Percentiles rank a stretch among this genome's conserved stretches.
Evolutionary conservation across 371 early-diverging fungal species (phyloP).

Genomic region (Mucor lusitanicus): DNA sequence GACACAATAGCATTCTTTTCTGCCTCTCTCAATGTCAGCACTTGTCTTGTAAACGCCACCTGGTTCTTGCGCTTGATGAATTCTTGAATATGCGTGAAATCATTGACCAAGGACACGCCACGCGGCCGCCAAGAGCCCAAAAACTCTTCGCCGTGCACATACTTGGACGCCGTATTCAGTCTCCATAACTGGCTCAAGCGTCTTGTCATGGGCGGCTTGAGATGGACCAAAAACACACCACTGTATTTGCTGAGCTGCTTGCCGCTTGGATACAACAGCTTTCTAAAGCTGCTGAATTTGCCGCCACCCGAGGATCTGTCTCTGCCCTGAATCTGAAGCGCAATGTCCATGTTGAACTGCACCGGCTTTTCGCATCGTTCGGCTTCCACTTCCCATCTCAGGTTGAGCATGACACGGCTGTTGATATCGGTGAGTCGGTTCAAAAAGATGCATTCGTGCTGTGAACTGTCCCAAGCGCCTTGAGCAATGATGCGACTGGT

Average conservation of each 20-base stretch:
- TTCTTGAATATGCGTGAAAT: conserved; percentile 52
- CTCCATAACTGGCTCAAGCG: conserved; percentile 71
- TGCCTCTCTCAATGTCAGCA: conserved; percentile 21
- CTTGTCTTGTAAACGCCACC: conserved; percentile 49
- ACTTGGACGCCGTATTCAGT: conserved; percentile 72
- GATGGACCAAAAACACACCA: conserved; percentile 56
- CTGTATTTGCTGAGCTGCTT: conserved; percentile 51
- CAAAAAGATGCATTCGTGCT: conserved; percentile 74
- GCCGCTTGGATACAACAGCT: conserved; percentile 27
- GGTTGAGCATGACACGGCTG: conserved; percentile 59
- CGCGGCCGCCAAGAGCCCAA: conserved; percentile 77
- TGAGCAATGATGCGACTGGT: conserved; percentile 61
- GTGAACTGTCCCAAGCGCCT: conserved; percentile 84
- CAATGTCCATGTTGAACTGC: conserved; percentile 66
- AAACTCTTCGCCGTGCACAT: conserved; percentile 87
- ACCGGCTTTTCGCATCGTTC: conserved; percentile 61
- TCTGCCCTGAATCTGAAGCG: conserved; percentile 64
- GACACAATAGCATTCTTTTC: background rate
- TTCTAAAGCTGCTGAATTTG: conserved; percentile 41
- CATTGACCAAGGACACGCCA: conserved; percentile 71
- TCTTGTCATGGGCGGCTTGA: conserved; percentile 62
- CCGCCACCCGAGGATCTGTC: conserved; percentile 42
- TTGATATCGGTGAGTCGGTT: conserved; percentile 68
- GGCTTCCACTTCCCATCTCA: conserved; percentile 63
- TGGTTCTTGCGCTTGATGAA: conserved; percentile 41